Evolutionary conservation across 257 asterid genomes (phyloP).

Genomic region (Primulina tabacum): DNA sequence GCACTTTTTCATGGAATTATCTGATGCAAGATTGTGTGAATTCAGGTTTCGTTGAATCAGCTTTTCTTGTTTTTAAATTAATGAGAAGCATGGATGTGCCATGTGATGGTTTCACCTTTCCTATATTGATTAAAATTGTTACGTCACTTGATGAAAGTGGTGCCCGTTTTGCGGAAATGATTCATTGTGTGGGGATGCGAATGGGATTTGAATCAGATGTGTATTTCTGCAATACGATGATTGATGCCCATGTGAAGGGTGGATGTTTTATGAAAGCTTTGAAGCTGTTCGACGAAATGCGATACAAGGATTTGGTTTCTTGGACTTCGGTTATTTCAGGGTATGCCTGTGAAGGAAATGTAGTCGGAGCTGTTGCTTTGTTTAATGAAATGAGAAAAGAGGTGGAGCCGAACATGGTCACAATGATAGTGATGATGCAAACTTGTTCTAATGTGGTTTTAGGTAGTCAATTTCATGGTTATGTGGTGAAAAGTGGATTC

Average conservation of each 20-base stretch:
- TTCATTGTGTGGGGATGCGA: slow-evolving; percentile 37
- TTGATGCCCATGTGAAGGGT: slow-evolving; percentile 23
- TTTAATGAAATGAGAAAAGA: slow-evolving; percentile 38
- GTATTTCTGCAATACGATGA: slow-evolving; percentile 41
- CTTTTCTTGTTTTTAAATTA: slow-evolving; percentile 30
- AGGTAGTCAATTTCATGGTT: slow-evolving; percentile 42
- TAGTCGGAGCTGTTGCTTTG: slow-evolving; percentile 32
- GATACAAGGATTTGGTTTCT: slow-evolving; percentile 43
- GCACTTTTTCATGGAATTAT: slow-evolving; percentile 38
- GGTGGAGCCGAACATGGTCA: slow-evolving; percentile 44
- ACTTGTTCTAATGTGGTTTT: slow-evolving; percentile 23
- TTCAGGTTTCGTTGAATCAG: slow-evolving; percentile 29
- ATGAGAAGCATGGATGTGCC: slow-evolving; percentile 43
- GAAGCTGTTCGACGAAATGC: slow-evolving; percentile 46
- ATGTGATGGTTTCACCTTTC: slow-evolving; percentile 49
- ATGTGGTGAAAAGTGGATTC: slow-evolving; percentile 35
- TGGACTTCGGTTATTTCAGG: slow-evolving; percentile 48
- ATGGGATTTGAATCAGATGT: slow-evolving; percentile 43
- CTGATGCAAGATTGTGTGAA: slow-evolving; percentile 32
- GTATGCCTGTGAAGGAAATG: slow-evolving; percentile 28
- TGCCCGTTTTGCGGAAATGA: slow-evolving; percentile 27
- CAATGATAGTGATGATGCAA: slow-evolving; percentile 40
- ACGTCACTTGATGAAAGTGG: slow-evolving; percentile 17
- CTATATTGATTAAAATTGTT: slow-evolving; percentile 31
- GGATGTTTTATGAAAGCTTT: slow-evolving; percentile 32